A percentile compares a stretch with the other conserved stretches of the same genome.
Evolutionary conservation across 1,284 basidiomycete species (phyloP).

Genomic region (Moniliophthora roreri): DNA sequence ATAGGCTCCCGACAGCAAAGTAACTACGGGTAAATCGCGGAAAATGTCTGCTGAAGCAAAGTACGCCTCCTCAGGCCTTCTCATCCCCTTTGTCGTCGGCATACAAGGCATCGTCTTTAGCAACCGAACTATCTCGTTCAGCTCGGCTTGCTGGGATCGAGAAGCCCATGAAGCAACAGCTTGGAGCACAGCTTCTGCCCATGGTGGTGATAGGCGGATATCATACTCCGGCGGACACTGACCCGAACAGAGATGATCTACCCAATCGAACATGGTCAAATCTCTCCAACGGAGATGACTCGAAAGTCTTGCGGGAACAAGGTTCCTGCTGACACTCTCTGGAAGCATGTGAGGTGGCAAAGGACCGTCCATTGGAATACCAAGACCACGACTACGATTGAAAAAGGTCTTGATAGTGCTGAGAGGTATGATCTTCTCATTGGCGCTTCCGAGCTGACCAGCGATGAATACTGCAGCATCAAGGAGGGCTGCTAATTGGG

Average conservation of each 20-base stretch:
- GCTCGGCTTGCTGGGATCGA: conserved; percentile 58
- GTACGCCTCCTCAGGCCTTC: conserved; percentile 78
- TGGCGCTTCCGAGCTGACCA: conserved; percentile 34
- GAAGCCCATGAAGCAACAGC: conserved; percentile 79
- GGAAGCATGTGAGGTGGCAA: conserved; percentile 82
- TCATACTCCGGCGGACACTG: conserved; percentile 56
- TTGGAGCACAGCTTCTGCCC: conserved; percentile 82
- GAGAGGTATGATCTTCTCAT: conserved; percentile 66
- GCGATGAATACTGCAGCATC: conserved; percentile 66
- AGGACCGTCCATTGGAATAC: conserved; percentile 82
- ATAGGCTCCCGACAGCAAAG: conserved; percentile 62
- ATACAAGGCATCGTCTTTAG: conserved; percentile 76
- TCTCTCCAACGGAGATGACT: conserved; percentile 81
- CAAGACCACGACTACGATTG: conserved; percentile 58
- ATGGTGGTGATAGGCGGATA: conserved; percentile 66
- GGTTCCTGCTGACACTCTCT: conserved; percentile 62
- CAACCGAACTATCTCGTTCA: conserved; percentile 48
- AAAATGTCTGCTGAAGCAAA: conserved; percentile 90
- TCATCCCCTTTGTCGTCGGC: conserved; percentile 83
- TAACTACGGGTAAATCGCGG: conserved; percentile 83
- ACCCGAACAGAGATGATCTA: conserved; percentile 63
- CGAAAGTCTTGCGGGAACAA: conserved; percentile 57
- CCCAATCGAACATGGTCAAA: conserved; percentile 77
- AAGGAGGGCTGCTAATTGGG: conserved; percentile 53
- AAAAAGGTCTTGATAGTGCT: conserved; percentile 73